phyloP scores from a whole-genome alignment of 179 eudicot genomes.

The Nepenthes alata region DNA sequence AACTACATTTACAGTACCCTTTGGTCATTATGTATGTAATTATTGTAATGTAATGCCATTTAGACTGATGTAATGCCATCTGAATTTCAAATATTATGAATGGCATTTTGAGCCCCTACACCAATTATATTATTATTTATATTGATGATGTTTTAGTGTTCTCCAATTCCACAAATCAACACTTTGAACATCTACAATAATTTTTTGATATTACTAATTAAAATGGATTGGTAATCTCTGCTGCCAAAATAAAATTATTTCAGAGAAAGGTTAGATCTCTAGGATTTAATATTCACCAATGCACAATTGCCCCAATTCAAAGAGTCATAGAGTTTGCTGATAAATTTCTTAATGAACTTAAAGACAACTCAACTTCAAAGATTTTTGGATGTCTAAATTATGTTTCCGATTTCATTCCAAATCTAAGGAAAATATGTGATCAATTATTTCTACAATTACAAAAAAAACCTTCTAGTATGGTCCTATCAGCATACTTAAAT shows the following conservation, averaged over 20 bases:
- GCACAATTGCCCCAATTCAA: background rate
- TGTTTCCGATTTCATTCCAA: background rate
- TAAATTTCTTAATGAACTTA: conserved; percentile 4
- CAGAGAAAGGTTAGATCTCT: no score
- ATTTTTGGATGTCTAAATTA: conserved; percentile 1
- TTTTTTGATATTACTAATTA: background rate
- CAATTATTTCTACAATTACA: background rate
- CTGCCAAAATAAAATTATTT: no score
- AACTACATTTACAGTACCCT: no score
- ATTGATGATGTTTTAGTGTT: background rate
- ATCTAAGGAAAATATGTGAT: background rate
- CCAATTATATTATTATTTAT: background rate
- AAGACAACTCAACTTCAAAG: background rate
- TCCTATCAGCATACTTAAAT: background rate
- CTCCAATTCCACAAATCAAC: background rate
- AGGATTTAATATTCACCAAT: background rate
- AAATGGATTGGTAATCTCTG: background rate
- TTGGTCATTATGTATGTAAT: background rate
- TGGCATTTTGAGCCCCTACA: conserved; percentile 1
- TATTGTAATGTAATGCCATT: conserved; percentile 3
- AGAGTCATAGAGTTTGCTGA: conserved; percentile 3
- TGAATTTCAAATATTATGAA: conserved; percentile 1
- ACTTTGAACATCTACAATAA: conserved; percentile 3
- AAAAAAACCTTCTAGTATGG: background rate
- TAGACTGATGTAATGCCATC: background rate